Conservation (phyloP, 1,139 yeast genomes). For the Blastobotrys elegans region DNA sequence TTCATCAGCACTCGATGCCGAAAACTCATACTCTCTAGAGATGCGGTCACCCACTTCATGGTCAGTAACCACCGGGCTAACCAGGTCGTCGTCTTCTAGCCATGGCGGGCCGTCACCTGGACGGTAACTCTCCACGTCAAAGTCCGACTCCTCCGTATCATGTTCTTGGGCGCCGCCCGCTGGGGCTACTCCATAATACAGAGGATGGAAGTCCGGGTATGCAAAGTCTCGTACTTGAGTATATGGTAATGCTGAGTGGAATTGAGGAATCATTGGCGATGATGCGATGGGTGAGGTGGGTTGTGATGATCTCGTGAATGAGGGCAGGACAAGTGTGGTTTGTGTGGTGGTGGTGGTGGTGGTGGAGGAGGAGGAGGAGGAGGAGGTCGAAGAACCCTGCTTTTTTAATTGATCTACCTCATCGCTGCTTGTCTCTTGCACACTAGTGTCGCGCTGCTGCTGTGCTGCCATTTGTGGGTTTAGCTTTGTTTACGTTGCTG, state of each 20-base stretch:
- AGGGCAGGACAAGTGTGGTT: neutral
- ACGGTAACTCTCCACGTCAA: conserved; percentile 21
- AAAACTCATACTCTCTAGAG: conserved; percentile 32
- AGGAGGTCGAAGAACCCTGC: neutral
- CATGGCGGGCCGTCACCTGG: conserved; percentile 32
- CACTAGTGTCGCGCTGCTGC: no score
- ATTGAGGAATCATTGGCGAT: conserved; percentile 23
- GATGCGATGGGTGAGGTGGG: neutral
- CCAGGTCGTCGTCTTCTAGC: conserved; percentile 32
- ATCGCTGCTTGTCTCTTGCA: no score
- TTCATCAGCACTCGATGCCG: conserved; percentile 37
- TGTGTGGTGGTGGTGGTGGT: neutral
- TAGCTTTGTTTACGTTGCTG: no score
- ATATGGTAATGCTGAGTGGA: conserved; percentile 33
- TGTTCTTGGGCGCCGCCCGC: conserved; percentile 12
- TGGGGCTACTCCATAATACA: conserved; percentile 50
- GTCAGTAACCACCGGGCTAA: conserved; percentile 25
- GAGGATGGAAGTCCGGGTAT: conserved; percentile 59
- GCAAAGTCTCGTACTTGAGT: conserved; percentile 72
- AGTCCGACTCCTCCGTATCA: conserved; percentile 22
- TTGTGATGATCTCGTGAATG: neutral
- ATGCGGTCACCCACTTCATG: conserved; percentile 29
- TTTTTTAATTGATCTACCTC: neutral
- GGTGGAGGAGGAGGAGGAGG: neutral
- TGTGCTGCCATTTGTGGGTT: no score